phyloP scores from a whole-genome alignment of 176 grass and related monocot genomes.

The barley (Hordeum vulgare) region DNA sequence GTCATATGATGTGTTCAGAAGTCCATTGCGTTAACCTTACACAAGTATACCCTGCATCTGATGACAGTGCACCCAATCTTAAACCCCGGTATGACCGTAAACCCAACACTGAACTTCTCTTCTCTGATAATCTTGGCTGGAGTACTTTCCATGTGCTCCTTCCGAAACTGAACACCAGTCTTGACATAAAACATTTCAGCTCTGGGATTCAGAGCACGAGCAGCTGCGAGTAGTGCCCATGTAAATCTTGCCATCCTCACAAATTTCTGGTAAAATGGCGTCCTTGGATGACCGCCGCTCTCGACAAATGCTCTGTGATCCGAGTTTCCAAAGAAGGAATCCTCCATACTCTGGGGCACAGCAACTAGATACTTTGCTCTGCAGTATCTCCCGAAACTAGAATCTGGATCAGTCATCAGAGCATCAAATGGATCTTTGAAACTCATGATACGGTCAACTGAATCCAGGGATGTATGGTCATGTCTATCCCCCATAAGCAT shows the following conservation, averaged over 20 bases:
- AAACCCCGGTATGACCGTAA: conserved; percentile 80
- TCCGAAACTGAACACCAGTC: conserved; percentile 28
- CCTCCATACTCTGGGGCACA: conserved; percentile 58
- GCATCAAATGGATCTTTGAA: conserved; percentile 59
- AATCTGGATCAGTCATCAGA: conserved; percentile 49
- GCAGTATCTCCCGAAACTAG: conserved; percentile 76
- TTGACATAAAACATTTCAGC: conserved; percentile 76
- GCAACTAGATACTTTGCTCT: conserved; percentile 46
- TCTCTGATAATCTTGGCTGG: conserved; percentile 22
- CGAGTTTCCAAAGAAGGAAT: conserved; percentile 68
- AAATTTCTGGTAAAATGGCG: conserved; percentile 69
- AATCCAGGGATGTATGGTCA: conserved; percentile 27
- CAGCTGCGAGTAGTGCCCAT: conserved; percentile 57
- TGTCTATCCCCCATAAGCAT: conserved; percentile 38
- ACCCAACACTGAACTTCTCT: conserved; percentile 47
- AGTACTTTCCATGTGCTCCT: conserved; percentile 69
- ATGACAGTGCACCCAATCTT: conserved; percentile 66
- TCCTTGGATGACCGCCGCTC: conserved; percentile 71
- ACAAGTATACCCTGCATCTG: conserved; percentile 63
- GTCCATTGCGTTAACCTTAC: neutral
- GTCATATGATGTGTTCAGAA: conserved; percentile 3
- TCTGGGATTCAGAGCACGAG: conserved; percentile 47
- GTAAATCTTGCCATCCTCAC: conserved; percentile 57
- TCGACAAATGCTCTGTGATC: conserved; percentile 66
- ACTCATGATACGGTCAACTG: conserved; percentile 49